Evolutionary conservation across 352 stramenopile species (phyloP), one percentile per base, ranked within the genome.

Genomic region (Globisporangium mamillatum): DNA sequence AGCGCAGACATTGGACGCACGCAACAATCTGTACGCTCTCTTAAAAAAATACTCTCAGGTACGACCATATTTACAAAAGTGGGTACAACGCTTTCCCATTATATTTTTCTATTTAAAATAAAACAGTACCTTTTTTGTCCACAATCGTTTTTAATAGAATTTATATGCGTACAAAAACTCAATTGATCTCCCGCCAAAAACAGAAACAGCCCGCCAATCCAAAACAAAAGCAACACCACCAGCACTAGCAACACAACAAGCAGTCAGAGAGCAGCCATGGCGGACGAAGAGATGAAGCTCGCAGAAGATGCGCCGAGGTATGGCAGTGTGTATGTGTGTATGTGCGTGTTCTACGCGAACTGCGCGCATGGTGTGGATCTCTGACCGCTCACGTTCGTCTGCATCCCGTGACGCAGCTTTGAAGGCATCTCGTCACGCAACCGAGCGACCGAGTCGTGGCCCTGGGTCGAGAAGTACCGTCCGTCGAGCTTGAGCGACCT

Each of bases 391-490:
- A 22, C 29, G 16, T 36, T 12, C 27, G 27, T 60, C 5, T 38
- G 25, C 1, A 46, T n/a, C 12, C 16, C 27, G 1, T 29, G 8
- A 36, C n/a, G 63, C 64, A 83, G 79, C 46, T 95, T 95, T 61
- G 85, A 92, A 63, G 88, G 88, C 69, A 94, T 95, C 60, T 95
- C 88, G 27, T 92, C 84, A 12, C 78, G 79, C 65, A 93, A 93
- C 66, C 82, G 88, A 38, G 80, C 84, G 52, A 95, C 88, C 7
- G 88, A 94, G 69, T 92, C 86, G 57, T 94, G 96, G 81, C 94
- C 97, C 24, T 99, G 97, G 97, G 97, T 99, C 14, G 97, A 99
- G 80, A 99, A 99, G 79, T 99, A 99, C 82, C 92, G 97, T 2
- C 97, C 97, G 24, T 90, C 84, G 24, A 97, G 77, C 60, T 77